Conservation (phyloP, 306 rosid genomes). For the Vicia villosa region DNA sequence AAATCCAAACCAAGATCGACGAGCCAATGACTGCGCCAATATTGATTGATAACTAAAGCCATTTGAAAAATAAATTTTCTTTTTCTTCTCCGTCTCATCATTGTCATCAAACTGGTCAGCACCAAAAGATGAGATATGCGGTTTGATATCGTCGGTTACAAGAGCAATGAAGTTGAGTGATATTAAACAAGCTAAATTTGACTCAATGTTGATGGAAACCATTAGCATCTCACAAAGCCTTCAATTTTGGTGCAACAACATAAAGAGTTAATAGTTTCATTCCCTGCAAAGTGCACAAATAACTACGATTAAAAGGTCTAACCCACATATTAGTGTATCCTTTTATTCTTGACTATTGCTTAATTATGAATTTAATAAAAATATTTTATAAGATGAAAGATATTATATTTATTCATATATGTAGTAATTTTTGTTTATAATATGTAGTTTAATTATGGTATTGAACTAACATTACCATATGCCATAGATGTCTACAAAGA, state of each 20-base stretch:
- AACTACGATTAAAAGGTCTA: too few relatives aligned
- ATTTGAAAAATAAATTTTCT: conserved; percentile 84
- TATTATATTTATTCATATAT: too few relatives aligned
- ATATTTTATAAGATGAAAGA: too few relatives aligned
- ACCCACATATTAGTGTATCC: too few relatives aligned
- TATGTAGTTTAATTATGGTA: too few relatives aligned
- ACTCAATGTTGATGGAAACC: conserved; percentile 52
- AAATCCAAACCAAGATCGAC: conserved; percentile 74
- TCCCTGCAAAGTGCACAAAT: conserved; percentile 47
- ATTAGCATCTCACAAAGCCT: conserved; percentile 49
- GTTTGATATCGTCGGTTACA: conserved; percentile 87
- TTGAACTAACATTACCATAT: too few relatives aligned
- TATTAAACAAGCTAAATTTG: conserved; percentile 48
- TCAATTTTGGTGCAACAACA: conserved; percentile 56
- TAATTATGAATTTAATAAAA: too few relatives aligned
- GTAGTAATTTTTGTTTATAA: too few relatives aligned
- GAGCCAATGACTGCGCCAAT: conserved; percentile 78
- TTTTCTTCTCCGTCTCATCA: conserved; percentile 58
- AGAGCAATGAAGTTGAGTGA: conserved; percentile 78
- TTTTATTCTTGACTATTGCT: too few relatives aligned
- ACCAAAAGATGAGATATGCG: conserved; percentile 79
- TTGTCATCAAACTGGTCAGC: conserved; percentile 87
- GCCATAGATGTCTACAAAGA: too few relatives aligned
- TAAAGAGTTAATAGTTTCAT: conserved; percentile 61
- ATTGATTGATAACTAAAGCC: conserved; percentile 79